phyloP scores from a whole-genome alignment of 1,284 basidiomycete species.

The Cystobasidium slooffiae region DNA sequence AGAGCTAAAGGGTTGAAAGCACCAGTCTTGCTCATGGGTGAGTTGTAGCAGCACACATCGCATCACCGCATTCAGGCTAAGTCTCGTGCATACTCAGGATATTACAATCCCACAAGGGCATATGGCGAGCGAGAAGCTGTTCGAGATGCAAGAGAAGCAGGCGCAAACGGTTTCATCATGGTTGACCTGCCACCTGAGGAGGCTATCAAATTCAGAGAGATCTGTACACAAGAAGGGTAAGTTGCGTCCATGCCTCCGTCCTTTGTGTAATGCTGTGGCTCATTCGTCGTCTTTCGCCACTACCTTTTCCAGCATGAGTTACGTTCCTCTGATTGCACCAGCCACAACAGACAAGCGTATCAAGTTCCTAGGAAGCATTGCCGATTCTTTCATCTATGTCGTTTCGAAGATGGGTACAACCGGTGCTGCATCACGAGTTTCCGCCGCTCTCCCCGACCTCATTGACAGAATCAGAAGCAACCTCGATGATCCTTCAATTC shows the following conservation, averaged over 20 bases:
- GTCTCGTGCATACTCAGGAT: constrained; percentile 65
- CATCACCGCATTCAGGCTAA: neutral
- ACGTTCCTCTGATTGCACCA: constrained; percentile 93
- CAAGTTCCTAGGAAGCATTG: constrained; percentile 86
- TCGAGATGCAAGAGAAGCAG: constrained; percentile 80
- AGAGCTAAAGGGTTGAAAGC: constrained; percentile 77
- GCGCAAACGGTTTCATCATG: constrained; percentile 96
- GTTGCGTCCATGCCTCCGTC: constrained; percentile 54
- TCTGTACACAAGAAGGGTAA: constrained; percentile 79
- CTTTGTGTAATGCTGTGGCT: neutral
- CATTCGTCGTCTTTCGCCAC: constrained; percentile 6
- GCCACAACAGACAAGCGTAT: constrained; percentile 86
- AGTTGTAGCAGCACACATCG: constrained; percentile 48
- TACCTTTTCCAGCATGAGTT: constrained; percentile 72
- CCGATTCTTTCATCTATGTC: constrained; percentile 97
- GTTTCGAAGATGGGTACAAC: constrained; percentile 99
- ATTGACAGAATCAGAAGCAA: constrained; percentile 64
- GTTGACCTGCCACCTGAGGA: constrained; percentile 98
- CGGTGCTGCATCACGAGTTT: constrained; percentile 77
- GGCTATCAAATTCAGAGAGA: constrained; percentile 83
- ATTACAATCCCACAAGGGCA: constrained; percentile 93
- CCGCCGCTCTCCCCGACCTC: constrained; percentile 55
- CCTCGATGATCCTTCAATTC: constrained; percentile 75
- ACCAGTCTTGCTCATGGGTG: constrained; percentile 93
- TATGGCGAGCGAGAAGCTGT: constrained; percentile 95